Conservation (phyloP, 2,329 filamentous ascomycete species). For the Colletotrichum nymphaeae region DNA sequence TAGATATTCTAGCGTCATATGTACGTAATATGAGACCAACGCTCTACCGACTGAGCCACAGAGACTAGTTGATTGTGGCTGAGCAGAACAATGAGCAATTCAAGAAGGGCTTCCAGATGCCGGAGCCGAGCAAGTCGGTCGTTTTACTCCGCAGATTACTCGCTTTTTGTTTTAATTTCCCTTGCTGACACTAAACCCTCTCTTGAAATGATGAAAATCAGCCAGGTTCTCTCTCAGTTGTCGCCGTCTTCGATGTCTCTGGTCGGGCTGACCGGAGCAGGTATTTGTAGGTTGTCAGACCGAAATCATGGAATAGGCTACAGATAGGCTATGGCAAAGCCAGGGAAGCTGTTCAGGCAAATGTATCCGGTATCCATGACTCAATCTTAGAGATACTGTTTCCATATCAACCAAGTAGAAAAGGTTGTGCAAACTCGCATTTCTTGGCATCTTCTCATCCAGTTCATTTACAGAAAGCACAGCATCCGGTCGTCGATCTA, state of each 20-base stretch:
- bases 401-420: neutral
- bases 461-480: too few species aligned
- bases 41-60: conserved; percentile 35
- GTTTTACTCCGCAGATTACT: neutral
- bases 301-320: neutral
- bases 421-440: neutral
- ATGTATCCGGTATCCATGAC: neutral
- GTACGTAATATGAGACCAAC: conserved; percentile 31
- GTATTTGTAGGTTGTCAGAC: neutral
- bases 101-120: rapidly evolving
- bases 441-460: neutral
- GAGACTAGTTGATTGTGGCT: neutral
- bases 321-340: neutral
- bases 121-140: neutral
- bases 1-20: conserved; percentile 2
- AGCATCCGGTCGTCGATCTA: too few species aligned
- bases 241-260: neutral
- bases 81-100: rapidly evolving
- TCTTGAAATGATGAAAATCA: too few species aligned
- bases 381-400: neutral
- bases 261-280: neutral
- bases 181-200: neutral
- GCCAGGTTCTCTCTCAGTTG: neutral
- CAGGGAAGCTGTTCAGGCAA: neutral
- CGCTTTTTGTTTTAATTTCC: neutral